Base-by-base conservation (phyloP, 305 asterid genomes). In the Petunia hybrid region DNA sequence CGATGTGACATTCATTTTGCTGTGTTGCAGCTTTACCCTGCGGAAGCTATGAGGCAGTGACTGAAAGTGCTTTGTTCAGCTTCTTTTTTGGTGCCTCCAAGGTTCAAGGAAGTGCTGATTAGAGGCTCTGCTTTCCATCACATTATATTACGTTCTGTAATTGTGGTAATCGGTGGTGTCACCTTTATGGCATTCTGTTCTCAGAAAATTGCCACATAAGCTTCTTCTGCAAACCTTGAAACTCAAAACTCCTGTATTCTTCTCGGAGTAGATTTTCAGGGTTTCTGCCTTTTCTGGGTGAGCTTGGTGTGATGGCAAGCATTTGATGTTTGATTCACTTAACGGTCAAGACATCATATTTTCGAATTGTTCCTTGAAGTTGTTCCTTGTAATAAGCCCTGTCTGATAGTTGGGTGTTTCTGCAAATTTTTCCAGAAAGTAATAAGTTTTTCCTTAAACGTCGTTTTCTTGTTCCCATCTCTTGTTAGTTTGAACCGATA, bases 401-500 rank as follows among this genome's bases (percentile, higher is more conserved):
- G 48, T 71, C 16, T 45, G 14, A 5, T 45, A 6, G 59, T 69
- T 8, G 4, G 61, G 61, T 4, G n/a, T 56, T 56, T 12, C 22
- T 56, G 61, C 61, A 56, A 14, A 56, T 56, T 10, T 56, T 56
- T 16, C 31, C 5, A 12, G 2, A 56, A 56, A 56, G 61, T 45
- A 45, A 69, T 57, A 9, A 69, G 22, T 43, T 69, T 69, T 5
- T 22, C 39, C 22, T 10, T 3, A n/a, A 6, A 45, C 31, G 31
- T 22, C 31, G 31, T 22, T 22, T 22, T 22, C 31, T 22, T 22
- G 31, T 69, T 55, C 76, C 45, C 2, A 10, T 22, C 46, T 69
- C 76, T 43, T 69, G 76, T 69, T 69, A 45, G 59, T 71, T 71
- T 71, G 78, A 71, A 71, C 57, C 4, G 8, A 48, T 48, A 35